A percentile compares a stretch with the other conserved stretches of the same genome.
phyloP scores from a whole-genome alignment of 306 rosid species.

The Pterocarpus santalinus region DNA sequence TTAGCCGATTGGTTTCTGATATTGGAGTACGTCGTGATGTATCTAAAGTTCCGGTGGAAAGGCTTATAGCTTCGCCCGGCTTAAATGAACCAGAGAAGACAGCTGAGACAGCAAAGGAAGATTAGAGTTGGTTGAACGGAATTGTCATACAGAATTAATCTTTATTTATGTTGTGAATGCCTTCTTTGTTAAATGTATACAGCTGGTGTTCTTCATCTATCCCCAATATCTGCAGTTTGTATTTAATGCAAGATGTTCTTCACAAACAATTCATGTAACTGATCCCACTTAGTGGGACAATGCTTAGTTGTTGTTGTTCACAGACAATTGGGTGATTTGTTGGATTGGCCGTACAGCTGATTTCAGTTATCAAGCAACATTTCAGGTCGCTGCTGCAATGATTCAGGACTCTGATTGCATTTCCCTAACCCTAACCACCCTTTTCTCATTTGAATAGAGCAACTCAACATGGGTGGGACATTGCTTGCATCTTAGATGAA shows the following conservation, averaged over 20 bases:
- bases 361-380: background rate
- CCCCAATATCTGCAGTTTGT: background rate
- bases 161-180: constrained; percentile 7
- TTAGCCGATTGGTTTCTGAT: constrained; percentile 66
- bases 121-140: constrained; percentile 41
- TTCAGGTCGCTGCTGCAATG: background rate
- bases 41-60: constrained; percentile 73
- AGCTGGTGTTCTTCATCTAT: background rate
- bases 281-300: too few species aligned
- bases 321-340: background rate
- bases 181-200: background rate
- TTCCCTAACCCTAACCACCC: background rate
- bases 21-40: constrained; percentile 77
- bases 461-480: background rate
- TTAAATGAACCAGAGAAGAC: constrained; percentile 42
- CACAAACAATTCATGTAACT: background rate
- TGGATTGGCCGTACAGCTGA: background rate
- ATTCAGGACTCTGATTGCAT: background rate
- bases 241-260: constrained; percentile 17
- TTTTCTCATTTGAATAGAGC: background rate
- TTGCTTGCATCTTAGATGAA: background rate
- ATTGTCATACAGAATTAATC: background rate
- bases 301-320: too few species aligned
- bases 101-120: constrained; percentile 49
- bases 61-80: constrained; percentile 50